Evolutionary conservation across 164 flowering plant genomes (phyloP).

Genomic region (Aristolochia californica): DNA sequence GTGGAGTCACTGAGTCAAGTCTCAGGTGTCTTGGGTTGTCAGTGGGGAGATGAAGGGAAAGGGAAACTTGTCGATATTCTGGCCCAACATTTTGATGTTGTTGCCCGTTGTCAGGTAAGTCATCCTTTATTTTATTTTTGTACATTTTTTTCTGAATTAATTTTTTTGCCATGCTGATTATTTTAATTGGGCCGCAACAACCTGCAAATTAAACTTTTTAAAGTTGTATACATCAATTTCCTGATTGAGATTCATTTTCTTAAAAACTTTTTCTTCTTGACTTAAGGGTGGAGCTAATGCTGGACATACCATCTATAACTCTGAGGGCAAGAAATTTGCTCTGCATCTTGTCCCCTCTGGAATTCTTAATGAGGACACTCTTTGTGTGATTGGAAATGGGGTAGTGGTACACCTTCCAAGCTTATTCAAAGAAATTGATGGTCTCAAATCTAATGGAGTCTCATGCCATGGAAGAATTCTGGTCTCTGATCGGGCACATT

Average conservation of each 20-base stretch:
- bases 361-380: constrained; percentile 76
- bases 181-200: neutral
- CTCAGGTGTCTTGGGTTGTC: constrained; percentile 77
- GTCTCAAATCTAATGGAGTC: constrained; percentile 74
- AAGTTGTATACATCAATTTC: too few relatives aligned
- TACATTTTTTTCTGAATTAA: neutral
- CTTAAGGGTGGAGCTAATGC: constrained; percentile 94
- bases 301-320: constrained; percentile 86
- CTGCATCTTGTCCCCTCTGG: constrained; percentile 96
- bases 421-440: constrained; percentile 73
- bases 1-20: constrained; percentile 71
- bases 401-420: constrained; percentile 91
- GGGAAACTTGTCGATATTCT: constrained; percentile 89
- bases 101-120: constrained; percentile 90
- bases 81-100: constrained; percentile 70
- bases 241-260: neutral
- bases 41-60: constrained; percentile 97
- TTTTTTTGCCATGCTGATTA: neutral
- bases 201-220: too few relatives aligned
- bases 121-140: neutral
- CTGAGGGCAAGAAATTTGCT: constrained; percentile 96
- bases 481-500: constrained; percentile 89
- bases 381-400: constrained; percentile 90
- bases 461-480: constrained; percentile 76
- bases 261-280: neutral